Conservation (phyloP, 2,329 filamentous ascomycete species). For the Stagonosporopsis tanaceti region DNA sequence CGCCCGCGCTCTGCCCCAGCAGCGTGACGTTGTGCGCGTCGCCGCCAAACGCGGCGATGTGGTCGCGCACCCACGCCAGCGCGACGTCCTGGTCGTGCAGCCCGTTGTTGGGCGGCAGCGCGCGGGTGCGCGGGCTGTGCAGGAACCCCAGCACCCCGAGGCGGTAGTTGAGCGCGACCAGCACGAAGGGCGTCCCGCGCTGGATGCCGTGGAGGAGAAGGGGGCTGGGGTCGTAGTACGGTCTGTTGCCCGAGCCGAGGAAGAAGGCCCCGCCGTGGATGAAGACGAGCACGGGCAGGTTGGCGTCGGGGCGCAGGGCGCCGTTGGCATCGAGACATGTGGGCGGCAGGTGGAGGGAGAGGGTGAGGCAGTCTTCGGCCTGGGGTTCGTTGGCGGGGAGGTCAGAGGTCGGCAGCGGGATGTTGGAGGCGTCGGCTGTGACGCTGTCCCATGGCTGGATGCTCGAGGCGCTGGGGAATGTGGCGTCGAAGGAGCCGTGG, state of each 20-base stretch:
- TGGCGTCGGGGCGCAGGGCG: conserved; percentile 18
- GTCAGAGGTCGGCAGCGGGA: conserved; percentile 23
- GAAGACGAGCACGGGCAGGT: conserved; percentile 60
- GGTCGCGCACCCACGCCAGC: conserved; percentile 46
- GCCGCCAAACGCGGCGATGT: conserved; percentile 49
- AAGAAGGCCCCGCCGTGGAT: conserved; percentile 62
- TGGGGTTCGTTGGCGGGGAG: conserved; percentile 27
- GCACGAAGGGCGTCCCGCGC: conserved; percentile 16
- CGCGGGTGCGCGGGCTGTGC: conserved; percentile 54
- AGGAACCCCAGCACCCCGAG: conserved; percentile 43
- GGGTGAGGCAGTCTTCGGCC: conserved; percentile 56
- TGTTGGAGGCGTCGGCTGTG: conserved; percentile 27
- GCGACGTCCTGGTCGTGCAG: conserved; percentile 46
- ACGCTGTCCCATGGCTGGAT: conserved; percentile 28
- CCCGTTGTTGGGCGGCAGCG: conserved; percentile 36
- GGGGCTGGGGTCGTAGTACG: conserved; percentile 56
- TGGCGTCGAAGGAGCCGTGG: conserved; percentile 23
- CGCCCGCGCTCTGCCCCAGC: conserved; percentile 58
- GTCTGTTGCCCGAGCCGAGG: conserved; percentile 60
- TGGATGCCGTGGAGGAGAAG: conserved; percentile 18
- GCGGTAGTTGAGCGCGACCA: conserved; percentile 32
- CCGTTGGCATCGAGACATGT: conserved; percentile 50
- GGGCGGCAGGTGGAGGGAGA: conserved; percentile 47
- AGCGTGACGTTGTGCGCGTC: conserved; percentile 45
- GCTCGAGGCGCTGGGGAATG: conserved; percentile 21